Conservation (phyloP, 352 stramenopile genomes). For the Phytophthora macrochlamydospora region DNA sequence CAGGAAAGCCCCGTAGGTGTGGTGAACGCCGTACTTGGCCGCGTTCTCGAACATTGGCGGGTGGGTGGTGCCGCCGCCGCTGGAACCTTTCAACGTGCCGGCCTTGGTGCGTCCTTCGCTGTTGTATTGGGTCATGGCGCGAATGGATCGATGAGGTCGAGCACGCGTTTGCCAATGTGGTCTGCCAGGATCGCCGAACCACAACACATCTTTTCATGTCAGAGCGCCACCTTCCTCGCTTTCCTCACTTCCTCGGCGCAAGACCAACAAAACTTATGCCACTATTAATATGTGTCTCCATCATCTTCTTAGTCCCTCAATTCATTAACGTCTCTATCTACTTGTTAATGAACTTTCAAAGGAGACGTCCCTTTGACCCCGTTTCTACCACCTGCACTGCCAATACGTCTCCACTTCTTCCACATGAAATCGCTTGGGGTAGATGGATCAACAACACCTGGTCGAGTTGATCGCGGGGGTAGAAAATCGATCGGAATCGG, state of each 20-base stretch:
- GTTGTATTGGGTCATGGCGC: conserved; percentile 21
- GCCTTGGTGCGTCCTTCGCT: conserved; percentile 10
- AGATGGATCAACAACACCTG: conserved; percentile 1
- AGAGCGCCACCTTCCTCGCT: background rate
- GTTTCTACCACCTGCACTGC: conserved; percentile 11
- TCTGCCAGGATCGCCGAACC: background rate
- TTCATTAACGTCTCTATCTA: background rate
- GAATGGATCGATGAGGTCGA: conserved; percentile 7
- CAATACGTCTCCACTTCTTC: conserved; percentile 29
- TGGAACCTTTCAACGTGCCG: conserved; percentile 29
- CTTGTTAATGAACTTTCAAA: background rate
- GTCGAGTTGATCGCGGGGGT: conserved; percentile 1
- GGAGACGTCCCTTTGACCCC: conserved; percentile 2
- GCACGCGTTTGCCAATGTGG: conserved; percentile 5
- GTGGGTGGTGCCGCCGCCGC: conserved; percentile 29
- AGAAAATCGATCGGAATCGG: conserved; percentile 1
- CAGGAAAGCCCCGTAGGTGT: conserved; percentile 67
- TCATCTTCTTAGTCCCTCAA: conserved; percentile 4
- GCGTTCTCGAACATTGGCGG: conserved; percentile 71
- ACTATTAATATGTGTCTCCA: conserved; percentile 23
- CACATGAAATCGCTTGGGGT: conserved; percentile 29
- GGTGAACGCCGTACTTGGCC: conserved; percentile 75
- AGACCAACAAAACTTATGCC: conserved; percentile 4
- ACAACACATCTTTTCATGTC: background rate
- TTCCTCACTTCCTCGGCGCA: conserved; percentile 4